Percentiles rank a stretch among this genome's conserved stretches.
Conservation (phyloP, 2,329 filamentous ascomycete genomes). For the Macroventuria anomochaeta region DNA sequence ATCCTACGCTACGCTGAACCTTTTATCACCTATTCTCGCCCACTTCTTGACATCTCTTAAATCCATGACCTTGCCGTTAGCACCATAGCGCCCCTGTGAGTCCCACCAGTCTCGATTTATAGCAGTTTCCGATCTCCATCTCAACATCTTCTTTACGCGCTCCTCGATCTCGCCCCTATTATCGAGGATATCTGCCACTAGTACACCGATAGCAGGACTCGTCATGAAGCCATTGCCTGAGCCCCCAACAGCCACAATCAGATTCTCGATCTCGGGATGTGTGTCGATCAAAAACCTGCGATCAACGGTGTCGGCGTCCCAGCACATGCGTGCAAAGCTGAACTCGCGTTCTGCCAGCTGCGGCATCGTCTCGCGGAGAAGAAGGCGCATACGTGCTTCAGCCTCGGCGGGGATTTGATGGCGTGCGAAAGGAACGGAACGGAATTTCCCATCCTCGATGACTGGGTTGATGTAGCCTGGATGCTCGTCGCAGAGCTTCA, state of each 20-base stretch:
- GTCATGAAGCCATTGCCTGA: constrained; percentile 63
- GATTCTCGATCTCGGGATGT: constrained; percentile 54
- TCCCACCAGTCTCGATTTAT: constrained; percentile 55
- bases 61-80: constrained; percentile 57
- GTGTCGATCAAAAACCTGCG: constrained; percentile 60
- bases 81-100: constrained; percentile 58
- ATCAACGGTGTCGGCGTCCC: constrained; percentile 64
- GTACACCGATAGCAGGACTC: constrained; percentile 58
- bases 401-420: constrained; percentile 57
- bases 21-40: constrained; percentile 22
- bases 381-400: constrained; percentile 55
- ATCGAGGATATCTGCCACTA: constrained; percentile 56
- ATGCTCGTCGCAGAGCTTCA: constrained; percentile 63
- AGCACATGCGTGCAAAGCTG: constrained; percentile 61
- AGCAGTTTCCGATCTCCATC: constrained; percentile 61
- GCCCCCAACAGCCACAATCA: constrained; percentile 59
- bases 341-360: constrained; percentile 59
- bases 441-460: constrained; percentile 33
- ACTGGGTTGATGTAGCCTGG: constrained; percentile 62
- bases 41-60: constrained; percentile 49
- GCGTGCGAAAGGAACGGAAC: constrained; percentile 52
- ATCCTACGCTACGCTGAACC: not conserved
- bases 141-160: constrained; percentile 52
- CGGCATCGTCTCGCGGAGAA: constrained; percentile 61
- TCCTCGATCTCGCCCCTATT: constrained; percentile 52